These are phyloP conservation scores for Linnemannia zychae DNA, from an alignment of 192 early-diverging fungal genomes.

Conservation along the genomic window DNA sequence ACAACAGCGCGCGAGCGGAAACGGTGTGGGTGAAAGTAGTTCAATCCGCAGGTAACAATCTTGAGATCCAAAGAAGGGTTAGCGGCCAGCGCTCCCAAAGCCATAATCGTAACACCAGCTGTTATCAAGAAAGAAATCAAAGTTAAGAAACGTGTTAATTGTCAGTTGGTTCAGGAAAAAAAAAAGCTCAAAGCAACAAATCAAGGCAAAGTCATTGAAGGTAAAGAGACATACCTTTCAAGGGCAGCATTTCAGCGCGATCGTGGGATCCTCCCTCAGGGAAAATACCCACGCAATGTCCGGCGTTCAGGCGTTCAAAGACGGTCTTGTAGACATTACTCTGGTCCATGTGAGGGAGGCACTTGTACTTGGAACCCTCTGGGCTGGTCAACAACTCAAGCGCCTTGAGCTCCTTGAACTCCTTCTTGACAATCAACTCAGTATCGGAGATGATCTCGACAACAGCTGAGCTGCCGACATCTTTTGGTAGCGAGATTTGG, in stretches of 20 bases:
- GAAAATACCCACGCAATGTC: conserved; percentile 91
- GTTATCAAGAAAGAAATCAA: not conserved
- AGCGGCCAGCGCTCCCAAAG: conserved; percentile 87
- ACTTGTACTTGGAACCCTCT: conserved; percentile 71
- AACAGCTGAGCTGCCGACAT: conserved; percentile 73
- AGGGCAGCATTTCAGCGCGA: conserved; percentile 92
- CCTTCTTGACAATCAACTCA: conserved; percentile 76
- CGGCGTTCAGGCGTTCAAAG: conserved; percentile 76
- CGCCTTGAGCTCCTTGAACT: conserved; percentile 78
- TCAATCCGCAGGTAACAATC: conserved; percentile 91
- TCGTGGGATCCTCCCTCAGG: conserved; percentile 98
- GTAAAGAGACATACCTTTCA: conserved; percentile 75
- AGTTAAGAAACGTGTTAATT: not conserved
- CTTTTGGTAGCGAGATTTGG: conserved; percentile 73
- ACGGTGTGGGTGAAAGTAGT: conserved; percentile 94
- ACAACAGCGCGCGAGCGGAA: conserved; percentile 96
- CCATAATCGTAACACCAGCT: conserved; percentile 85
- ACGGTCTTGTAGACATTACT: conserved; percentile 85
- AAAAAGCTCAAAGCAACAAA: not conserved
- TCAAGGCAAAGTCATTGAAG: not conserved
- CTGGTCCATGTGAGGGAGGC: conserved; percentile 89
- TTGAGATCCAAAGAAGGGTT: conserved; percentile 88
- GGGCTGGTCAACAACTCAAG: conserved; percentile 68
- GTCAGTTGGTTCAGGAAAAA: not conserved
- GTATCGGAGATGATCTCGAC: conserved; percentile 85